These are phyloP conservation scores for Glycine soja DNA, from an alignment of 306 rosid species.

Conservation along the genomic window DNA sequence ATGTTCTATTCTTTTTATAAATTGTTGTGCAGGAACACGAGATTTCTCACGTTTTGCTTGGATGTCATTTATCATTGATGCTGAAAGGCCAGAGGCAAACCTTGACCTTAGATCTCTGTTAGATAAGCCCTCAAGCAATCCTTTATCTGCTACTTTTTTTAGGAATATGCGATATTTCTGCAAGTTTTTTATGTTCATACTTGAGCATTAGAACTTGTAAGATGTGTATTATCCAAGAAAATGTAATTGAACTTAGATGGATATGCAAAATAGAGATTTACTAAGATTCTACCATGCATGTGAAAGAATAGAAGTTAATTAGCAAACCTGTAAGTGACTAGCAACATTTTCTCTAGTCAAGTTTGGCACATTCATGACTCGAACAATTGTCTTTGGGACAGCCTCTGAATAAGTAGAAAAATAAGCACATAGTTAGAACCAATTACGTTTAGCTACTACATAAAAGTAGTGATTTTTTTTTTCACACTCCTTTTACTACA, in stretches of 20 bases:
- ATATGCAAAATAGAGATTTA: not conserved
- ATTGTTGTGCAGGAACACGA: not conserved
- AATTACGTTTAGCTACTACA: not conserved
- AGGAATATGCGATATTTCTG: conserved; percentile 74
- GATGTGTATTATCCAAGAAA: not conserved
- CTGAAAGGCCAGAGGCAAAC: conserved; percentile 54
- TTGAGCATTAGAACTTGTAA: not conserved
- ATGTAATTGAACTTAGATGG: not conserved
- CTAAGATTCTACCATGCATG: not conserved
- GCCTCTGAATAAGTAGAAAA: conserved; percentile 53
- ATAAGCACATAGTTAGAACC: not conserved
- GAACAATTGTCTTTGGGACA: conserved; percentile 68
- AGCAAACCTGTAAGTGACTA: conserved; percentile 76
- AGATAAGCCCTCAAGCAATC: conserved; percentile 45
- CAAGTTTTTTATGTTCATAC: not conserved
- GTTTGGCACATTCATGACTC: conserved; percentile 67
- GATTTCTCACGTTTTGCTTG: not conserved
- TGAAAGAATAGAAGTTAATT: not conserved
- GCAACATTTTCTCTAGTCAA: conserved; percentile 72
- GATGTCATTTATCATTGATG: not conserved
- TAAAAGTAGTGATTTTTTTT: not conserved
- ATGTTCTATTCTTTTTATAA: not conserved
- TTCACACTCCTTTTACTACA: not conserved
- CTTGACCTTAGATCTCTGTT: conserved; percentile 53
- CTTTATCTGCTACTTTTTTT: conserved; percentile 53